Evolutionary conservation across 2,329 filamentous ascomycete species (phyloP).

Genomic region (Beauveria brongniartii): DNA sequence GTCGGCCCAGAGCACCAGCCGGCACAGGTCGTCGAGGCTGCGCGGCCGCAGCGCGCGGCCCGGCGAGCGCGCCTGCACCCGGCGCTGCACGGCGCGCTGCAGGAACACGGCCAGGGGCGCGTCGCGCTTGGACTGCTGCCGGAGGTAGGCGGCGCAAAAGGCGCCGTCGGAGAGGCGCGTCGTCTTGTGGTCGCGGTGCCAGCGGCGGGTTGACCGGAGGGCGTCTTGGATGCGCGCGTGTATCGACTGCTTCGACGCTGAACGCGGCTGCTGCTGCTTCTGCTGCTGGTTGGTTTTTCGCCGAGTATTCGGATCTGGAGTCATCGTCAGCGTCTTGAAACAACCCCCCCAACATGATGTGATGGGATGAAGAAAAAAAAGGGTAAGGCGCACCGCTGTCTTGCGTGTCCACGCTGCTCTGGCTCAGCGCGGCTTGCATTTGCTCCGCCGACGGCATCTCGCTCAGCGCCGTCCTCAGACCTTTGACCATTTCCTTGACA

Average conservation of each 20-base stretch:
- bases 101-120: constrained; percentile 25
- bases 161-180: constrained; percentile 25
- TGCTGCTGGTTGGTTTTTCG: neutral
- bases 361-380: neutral
- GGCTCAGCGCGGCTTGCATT: constrained; percentile 16
- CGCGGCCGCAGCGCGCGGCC: constrained; percentile 13
- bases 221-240: constrained; percentile 25
- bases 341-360: too few relatives aligned
- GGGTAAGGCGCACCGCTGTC: neutral
- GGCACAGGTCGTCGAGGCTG: constrained; percentile 27
- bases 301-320: neutral
- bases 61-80: constrained; percentile 13
- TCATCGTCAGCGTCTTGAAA: neutral
- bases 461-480: constrained; percentile 18
- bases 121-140: constrained; percentile 29
- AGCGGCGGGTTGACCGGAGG: constrained; percentile 29
- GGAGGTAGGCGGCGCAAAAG: constrained; percentile 26
- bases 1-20: constrained; percentile 24
- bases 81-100: constrained; percentile 23
- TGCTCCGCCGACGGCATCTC: constrained; percentile 16
- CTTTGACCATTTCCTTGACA: constrained; percentile 18
- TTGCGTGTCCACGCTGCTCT: neutral
- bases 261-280: neutral
- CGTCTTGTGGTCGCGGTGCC: constrained; percentile 30
- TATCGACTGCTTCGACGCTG: constrained; percentile 4